Percentiles rank a stretch among this genome's conserved stretches.
These are phyloP conservation scores for Calocybe gangraenosa DNA, from an alignment of 768 basidiomycete species.

Conservation along the genomic window DNA sequence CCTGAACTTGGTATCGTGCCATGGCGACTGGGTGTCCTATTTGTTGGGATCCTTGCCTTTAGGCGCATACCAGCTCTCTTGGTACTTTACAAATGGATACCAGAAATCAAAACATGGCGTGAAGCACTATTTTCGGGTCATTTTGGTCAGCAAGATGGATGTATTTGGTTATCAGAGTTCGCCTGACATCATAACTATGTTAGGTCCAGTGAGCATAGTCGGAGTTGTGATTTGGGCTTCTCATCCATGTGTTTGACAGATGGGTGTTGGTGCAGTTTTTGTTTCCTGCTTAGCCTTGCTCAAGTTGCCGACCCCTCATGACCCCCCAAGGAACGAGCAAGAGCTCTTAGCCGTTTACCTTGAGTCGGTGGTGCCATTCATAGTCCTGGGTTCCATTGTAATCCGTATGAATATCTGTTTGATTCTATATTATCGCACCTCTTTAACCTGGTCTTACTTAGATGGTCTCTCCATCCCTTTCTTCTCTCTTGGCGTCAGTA, in stretches of 20 bases:
- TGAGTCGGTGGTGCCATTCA: slow-evolving; percentile 82
- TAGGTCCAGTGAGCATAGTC: slow-evolving; percentile 47
- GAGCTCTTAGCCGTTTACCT: slow-evolving; percentile 72
- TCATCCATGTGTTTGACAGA: slow-evolving; percentile 35
- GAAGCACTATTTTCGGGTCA: slow-evolving; percentile 92
- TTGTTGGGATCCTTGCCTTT: slow-evolving; percentile 63
- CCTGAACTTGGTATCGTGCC: slow-evolving; percentile 59
- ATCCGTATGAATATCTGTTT: slow-evolving; percentile 48
- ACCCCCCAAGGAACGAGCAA: slow-evolving; percentile 61
- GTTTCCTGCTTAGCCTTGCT: slow-evolving; percentile 71
- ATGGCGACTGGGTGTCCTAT: slow-evolving; percentile 68
- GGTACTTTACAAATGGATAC: slow-evolving; percentile 76
- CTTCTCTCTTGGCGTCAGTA: slow-evolving; percentile 17
- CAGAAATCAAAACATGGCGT: slow-evolving; percentile 79
- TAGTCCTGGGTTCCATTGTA: slow-evolving; percentile 84
- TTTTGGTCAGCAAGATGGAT: slow-evolving; percentile 52
- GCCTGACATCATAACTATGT: not conserved
- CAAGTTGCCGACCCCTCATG: slow-evolving; percentile 50
- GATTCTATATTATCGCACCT: not conserved
- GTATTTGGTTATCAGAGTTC: not conserved
- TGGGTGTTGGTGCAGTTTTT: slow-evolving; percentile 93
- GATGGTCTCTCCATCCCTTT: slow-evolving; percentile 18
- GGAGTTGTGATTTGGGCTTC: not conserved
- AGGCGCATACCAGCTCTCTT: slow-evolving; percentile 81
- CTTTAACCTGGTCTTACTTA: slow-evolving; percentile 1